Evolutionary conservation across 495 filamentous ascomycete genomes (phyloP), one percentile per base, ranked within the genome.

Genomic region (Lasiosphaeria miniovina): DNA sequence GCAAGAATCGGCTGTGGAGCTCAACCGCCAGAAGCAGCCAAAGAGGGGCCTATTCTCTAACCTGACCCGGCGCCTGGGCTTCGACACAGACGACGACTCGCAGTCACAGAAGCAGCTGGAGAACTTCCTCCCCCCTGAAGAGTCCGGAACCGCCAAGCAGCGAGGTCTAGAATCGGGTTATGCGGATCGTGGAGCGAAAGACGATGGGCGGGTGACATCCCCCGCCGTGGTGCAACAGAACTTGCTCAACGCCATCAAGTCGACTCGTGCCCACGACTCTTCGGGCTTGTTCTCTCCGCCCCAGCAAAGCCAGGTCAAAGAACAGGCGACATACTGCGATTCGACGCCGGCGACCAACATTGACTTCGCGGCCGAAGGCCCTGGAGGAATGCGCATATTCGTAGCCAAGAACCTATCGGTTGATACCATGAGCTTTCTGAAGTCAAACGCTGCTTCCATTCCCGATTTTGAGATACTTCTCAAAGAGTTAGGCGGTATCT

Each of bases 261-360:
- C 90, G 31, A 92, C 90, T 49, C 86, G 93, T 32, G 78, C 92
- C 15, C 86, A 95, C 72, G 86, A 90, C 62, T 89, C 90, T 4
- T 79, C 83, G 6, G 75, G 74, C 35, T 67, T 96, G 43, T 93
- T 87, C 71, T 82, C 83, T 35, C 84, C 83, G 3, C 90, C 92
- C 0, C 73, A 84, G 40, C 88, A 88, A 17, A 86, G 85, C 50
- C 77, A 85, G 38, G 86, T 98, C 63, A 88, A 89, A 64, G 91
- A 97, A 71, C 87, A 89, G 53, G 83, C 87, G 50, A 89, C 90
- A 0, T 98, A 97, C 77, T 98, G 94, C 71, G 93, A 96, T 74
- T 76, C 86, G 58, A 87, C 79, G 49, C 86, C 89, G 17, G 86
- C 84, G n/a, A 86, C 93, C 55, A 88, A 98, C 73, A 83, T 98